Conservation (phyloP, 805 yeast genomes). For the Candida vaughaniae region DNA sequence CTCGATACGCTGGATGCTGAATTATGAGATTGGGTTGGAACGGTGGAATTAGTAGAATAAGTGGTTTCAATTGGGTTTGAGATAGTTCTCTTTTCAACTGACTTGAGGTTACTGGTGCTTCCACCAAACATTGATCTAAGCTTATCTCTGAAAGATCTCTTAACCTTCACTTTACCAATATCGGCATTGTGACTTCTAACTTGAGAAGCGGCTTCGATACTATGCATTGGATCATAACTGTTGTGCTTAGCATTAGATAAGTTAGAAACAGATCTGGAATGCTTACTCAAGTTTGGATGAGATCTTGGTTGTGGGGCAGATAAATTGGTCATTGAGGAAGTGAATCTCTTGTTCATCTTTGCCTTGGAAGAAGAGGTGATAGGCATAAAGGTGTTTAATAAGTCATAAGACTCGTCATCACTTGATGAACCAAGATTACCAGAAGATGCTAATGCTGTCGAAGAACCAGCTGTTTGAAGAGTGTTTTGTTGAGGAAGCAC, state of each 20-base stretch:
- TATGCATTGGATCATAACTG: conserved; percentile 15
- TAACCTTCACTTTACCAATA: conserved; percentile 10
- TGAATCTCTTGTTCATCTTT: conserved; percentile 7
- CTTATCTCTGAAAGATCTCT: conserved; percentile 15
- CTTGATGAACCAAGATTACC: conserved; percentile 3
- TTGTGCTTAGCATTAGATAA: conserved; percentile 14
- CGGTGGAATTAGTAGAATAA: conserved; percentile 10
- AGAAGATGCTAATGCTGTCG: conserved; percentile 1
- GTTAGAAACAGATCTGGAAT: conserved; percentile 15
- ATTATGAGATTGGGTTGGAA: conserved; percentile 1
- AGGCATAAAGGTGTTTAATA: conserved; percentile 15
- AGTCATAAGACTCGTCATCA: conserved; percentile 15
- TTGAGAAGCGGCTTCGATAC: conserved; percentile 9
- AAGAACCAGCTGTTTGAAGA: not conserved
- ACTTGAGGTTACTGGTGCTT: not conserved
- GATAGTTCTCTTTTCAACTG: conserved; percentile 3
- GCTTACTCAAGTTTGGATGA: conserved; percentile 8
- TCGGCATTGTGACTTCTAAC: conserved; percentile 11
- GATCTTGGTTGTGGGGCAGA: conserved; percentile 5
- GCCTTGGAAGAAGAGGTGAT: conserved; percentile 9
- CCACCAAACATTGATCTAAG: conserved; percentile 13
- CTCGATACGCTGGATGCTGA: not conserved
- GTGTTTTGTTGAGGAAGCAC: not conserved
- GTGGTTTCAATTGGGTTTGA: conserved; percentile 16
- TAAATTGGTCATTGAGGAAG: conserved; percentile 14